Base-by-base conservation (phyloP, 139 green algal genomes). In the Volvox africanus region DNA sequence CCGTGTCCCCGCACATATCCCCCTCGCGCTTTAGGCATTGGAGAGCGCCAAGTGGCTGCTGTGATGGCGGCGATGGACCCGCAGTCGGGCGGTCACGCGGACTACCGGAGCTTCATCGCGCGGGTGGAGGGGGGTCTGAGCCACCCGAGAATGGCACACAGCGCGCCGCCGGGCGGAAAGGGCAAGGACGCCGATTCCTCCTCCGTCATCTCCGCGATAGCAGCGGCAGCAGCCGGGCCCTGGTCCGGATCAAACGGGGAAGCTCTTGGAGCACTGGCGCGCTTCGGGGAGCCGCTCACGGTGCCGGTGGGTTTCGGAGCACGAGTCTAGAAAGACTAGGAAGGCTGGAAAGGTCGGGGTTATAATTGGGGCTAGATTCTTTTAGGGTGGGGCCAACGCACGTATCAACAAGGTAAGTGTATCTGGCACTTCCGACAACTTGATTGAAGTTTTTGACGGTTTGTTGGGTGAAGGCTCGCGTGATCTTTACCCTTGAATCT, bases 61-160 rank as follows among this genome's bases (percentile, higher is more conserved):
- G 44, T 92, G 61, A 69, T 85, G 50, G 61, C 80, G 61, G 73
- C 61, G 1, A 14, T 84, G 16, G 89, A 92, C 36, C 80, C 50
- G 33, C 2, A 19, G 67, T 81, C 67, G 67, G 0, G 1, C 28
- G 82, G 82, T 13, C 33, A 82, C 20, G 30, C 89, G 35, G 82
- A 92, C 61, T 92, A 92, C 82, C 76, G 77, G 24, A 22, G 30
- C n/a, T 92, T 89, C 22, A 55, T 89, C 0, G 6, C 24, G 2
- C 16, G 22, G 62, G 11, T 89, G 50, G 81, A 92, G 32, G 2
- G 55, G 1, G 73, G 55, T 13, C 36, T 67, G 21, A 14, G 30
- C 12, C 44, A 85, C 55, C 73, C 73, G 14, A 44, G 75, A 2
- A 61, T 85, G 71, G 32, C 79, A 30, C 71, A 71, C 85, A 76